Conservation (phyloP, 2,329 filamentous ascomycete species). For the Cladosporium sp. region DNA sequence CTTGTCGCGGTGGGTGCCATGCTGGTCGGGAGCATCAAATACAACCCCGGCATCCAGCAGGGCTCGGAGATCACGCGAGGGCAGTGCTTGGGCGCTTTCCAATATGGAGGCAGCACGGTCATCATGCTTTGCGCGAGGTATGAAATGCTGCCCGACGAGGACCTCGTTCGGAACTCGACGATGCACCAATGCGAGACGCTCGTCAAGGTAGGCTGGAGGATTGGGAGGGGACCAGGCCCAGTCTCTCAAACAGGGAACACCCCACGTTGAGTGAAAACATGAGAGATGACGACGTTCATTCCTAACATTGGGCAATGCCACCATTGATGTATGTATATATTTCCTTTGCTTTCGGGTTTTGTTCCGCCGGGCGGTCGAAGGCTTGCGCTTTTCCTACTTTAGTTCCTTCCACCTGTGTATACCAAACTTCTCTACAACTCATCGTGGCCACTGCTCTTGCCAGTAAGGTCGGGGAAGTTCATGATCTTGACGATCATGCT, state of each 20-base stretch:
- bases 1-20: conserved; percentile 47
- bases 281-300: background rate
- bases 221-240: conserved; percentile 23
- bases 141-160: conserved; percentile 41
- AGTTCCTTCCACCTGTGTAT: background rate
- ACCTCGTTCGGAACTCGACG: conserved; percentile 42
- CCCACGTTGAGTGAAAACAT: background rate
- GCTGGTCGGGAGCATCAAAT: conserved; percentile 46
- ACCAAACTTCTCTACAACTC: conserved; percentile 45
- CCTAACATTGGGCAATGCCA: background rate
- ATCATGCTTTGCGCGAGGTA: conserved; percentile 42
- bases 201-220: conserved; percentile 41
- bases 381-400: background rate
- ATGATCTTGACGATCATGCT: conserved; percentile 96
- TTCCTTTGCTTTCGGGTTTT: background rate
- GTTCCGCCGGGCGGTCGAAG: background rate
- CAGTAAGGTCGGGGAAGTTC: conserved; percentile 75
- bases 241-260: background rate
- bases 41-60: conserved; percentile 38
- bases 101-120: conserved; percentile 47
- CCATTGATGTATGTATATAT: background rate
- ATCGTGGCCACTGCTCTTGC: conserved; percentile 41
- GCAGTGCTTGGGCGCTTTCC: conserved; percentile 44
- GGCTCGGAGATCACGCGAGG: conserved; percentile 40
- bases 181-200: conserved; percentile 42